Evolutionary conservation across 1,284 basidiomycete species (phyloP), one percentile per base, ranked within the genome.

Genomic region (Puccinia polysora): DNA sequence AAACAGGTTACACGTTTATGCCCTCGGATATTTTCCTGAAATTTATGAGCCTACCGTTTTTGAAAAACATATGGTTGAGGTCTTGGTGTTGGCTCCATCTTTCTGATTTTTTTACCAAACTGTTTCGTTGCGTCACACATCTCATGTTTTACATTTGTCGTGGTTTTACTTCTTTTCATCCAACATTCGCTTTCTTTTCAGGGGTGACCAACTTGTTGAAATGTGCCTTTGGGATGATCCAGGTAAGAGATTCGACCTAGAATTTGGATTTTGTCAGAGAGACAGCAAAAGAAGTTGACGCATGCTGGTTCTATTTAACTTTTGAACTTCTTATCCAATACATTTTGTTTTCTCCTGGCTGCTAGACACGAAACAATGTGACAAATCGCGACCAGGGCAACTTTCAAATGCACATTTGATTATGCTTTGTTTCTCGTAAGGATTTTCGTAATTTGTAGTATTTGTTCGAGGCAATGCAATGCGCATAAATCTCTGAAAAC

Each of bases 151-250:
- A 43, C 14, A 3, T 36, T 56, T 34, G 25, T n/a, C 18, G 5
- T 15, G 14, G 53, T n/a, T 56, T n/a, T n/a, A n/a, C n/a, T n/a
- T n/a, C 6, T 36, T 28, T 25, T 36, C 38, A n/a, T 56, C 38
- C 14, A 49, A n/a, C n/a, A n/a, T n/a, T n/a, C n/a, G n/a, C n/a
- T n/a, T 23, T 1, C 38, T 34, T 14, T 12, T 23, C 23, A 69
- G 67, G 55, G 90, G 93, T 73, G 89, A 89, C 38, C 87, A 89
- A 75, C 79, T 85, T 23, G 87, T 97, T 12, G 94, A 97, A 78
- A 83, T 97, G 59, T 91, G 90, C 77, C 79, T 97, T 73, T 97
- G 94, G 94, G 95, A 97, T 80, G 97, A 94, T 49, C 94, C 94
- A 45, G 91, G 91, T 90, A 77, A 76, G 86, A 58, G 65, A 23